Evolutionary conservation across 1,284 basidiomycete species (phyloP), one percentile per base, ranked within the genome.

Genomic region (Agaricales sp.): DNA sequence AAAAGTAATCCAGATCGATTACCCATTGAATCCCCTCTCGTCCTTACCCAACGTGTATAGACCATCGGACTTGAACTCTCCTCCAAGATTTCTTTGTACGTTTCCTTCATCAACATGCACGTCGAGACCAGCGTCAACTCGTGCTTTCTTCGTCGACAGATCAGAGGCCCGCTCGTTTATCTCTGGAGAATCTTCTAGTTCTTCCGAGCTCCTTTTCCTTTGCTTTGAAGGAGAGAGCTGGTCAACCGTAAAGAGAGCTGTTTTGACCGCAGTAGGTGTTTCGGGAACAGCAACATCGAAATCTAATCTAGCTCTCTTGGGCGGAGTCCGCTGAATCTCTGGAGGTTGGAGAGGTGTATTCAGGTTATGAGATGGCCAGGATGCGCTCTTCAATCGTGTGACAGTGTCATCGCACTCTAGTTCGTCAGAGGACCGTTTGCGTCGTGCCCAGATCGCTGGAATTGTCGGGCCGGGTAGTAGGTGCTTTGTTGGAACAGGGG

Each of bases 391-490:
- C 49, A 45, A 49, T 43, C 38, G 41, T 43, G n/a, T n/a, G n/a
- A n/a, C 8, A 23, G 48, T 50, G 3, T 53, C 52, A 11, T 56
- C 56, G 35, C 57, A 58, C n/a, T 59, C 59, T n/a, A 62, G 49
- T 50, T 65, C 63, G 43, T 62, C 62, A 21, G 63, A 65, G 0
- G 59, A 58, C 14, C 63, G 55, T 51, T 67, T 66, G 44, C 58
- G 55, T 11, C 56, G 47, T 21, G 53, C 49, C 14, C 46, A 35
- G n/a, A 18, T 24, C 3, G 35, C 49, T 43, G 50, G 53, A 20
- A 53, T 50, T 12, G 25, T 16, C 45, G 53, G 51, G 30, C 50
- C 54, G 43, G 19, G 53, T 57, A 26, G 52, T 52, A 45, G 53
- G 52, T 16, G 55, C 57, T 30, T 51, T 58, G 12, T 54, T 51